phyloP scores from a whole-genome alignment of 495 filamentous ascomycete genomes.

The Annulohypoxylon nitens region DNA sequence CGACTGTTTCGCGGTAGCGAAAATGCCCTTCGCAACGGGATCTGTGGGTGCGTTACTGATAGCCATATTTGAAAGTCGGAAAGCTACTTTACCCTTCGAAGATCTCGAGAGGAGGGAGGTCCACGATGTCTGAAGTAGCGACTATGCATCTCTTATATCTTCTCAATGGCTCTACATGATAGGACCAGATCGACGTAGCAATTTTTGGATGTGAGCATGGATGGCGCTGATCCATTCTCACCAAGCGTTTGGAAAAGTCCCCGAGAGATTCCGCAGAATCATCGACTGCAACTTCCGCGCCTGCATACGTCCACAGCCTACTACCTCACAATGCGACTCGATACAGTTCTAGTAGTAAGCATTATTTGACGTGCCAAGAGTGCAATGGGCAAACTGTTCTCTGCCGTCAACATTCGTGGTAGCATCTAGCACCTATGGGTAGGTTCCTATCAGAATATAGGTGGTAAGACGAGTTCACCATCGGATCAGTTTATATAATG shows the following conservation, averaged over 20 bases:
- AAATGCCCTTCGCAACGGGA: slow-evolving; percentile 68
- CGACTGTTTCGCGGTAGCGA: slow-evolving; percentile 70
- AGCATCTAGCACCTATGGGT: not conserved
- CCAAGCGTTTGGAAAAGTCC: slow-evolving; percentile 7
- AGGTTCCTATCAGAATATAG: not conserved
- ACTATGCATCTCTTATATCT: slow-evolving; percentile 12
- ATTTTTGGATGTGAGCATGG: not conserved
- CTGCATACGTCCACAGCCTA: not conserved
- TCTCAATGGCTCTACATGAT: not conserved
- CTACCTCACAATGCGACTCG: slow-evolving; percentile 29
- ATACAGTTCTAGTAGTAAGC: slow-evolving; percentile 20
- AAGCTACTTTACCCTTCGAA: not conserved
- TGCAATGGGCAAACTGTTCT: slow-evolving; percentile 16
- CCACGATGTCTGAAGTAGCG: not conserved
- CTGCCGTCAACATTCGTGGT: slow-evolving; percentile 5
- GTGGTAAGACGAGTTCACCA: not conserved
- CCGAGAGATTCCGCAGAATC: not conserved
- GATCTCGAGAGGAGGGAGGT: not conserved
- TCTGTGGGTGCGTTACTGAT: slow-evolving; percentile 65
- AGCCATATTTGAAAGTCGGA: slow-evolving; percentile 29
- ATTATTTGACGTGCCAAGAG: slow-evolving; percentile 18
- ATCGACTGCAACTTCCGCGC: not conserved
- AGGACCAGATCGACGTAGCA: not conserved
- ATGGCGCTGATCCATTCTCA: not conserved
- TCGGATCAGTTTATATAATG: too few species aligned